phyloP scores from a whole-genome alignment of 2,329 filamentous ascomycete genomes.

The Periconia macrospinosa region DNA sequence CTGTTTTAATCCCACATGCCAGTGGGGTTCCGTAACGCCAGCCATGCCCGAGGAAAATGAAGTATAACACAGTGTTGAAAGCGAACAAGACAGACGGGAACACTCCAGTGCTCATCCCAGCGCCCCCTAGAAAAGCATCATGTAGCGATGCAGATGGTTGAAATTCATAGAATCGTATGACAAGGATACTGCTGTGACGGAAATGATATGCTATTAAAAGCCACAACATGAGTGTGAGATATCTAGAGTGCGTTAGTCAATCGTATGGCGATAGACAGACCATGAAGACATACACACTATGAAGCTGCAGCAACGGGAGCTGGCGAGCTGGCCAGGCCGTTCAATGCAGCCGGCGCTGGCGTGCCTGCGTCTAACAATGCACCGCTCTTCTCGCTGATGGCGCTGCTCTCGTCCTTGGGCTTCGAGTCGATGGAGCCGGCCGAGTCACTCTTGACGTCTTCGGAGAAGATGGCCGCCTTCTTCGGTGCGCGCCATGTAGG shows the following conservation, averaged over 20 bases:
- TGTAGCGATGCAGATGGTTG: too few relatives aligned
- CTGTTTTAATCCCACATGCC: constrained; percentile 22
- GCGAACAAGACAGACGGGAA: background rate
- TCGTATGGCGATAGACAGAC: background rate
- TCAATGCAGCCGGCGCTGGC: constrained; percentile 47
- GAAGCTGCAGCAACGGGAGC: constrained; percentile 42
- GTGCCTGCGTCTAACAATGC: constrained; percentile 51
- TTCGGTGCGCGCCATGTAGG: constrained; percentile 81
- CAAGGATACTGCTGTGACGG: too few relatives aligned
- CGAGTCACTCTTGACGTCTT: constrained; percentile 61
- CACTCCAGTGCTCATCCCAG: background rate
- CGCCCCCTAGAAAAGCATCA: too few relatives aligned
- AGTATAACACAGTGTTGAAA: constrained; percentile 10
- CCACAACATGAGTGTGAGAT: too few relatives aligned
- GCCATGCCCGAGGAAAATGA: constrained; percentile 17
- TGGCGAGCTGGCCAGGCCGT: constrained; percentile 55
- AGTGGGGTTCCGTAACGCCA: constrained; percentile 25
- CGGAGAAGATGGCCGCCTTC: constrained; percentile 56
- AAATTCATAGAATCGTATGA: too few relatives aligned
- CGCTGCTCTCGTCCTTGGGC: constrained; percentile 60
- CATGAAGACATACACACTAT: constrained; percentile 3
- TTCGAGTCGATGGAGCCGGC: constrained; percentile 60
- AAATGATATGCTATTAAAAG: too few relatives aligned
- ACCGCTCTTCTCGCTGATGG: constrained; percentile 63
- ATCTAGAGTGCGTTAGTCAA: too few relatives aligned